Conservation (phyloP, 768 basidiomycete species). For the Psilocybe tampanensis region DNA sequence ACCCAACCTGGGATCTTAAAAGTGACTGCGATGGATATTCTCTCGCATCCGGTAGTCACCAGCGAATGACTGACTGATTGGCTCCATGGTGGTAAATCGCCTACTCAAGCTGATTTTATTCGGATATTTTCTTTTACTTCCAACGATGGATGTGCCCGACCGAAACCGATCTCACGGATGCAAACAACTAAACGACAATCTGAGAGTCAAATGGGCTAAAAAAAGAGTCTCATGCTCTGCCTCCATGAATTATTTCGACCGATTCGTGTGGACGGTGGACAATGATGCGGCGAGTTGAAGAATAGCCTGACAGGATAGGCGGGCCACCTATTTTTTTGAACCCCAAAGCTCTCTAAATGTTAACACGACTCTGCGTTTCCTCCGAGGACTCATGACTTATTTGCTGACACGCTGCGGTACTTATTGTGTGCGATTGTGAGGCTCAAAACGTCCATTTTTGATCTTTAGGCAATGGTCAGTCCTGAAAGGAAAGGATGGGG, state of each 20-base stretch:
- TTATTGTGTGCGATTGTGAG: conserved; percentile 10
- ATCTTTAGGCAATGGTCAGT: conserved; percentile 10
- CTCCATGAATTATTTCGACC: conserved; percentile 12
- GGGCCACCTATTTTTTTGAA: conserved; percentile 9
- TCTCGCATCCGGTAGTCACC: conserved; percentile 1
- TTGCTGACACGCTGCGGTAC: conserved; percentile 19
- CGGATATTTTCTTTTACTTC: conserved; percentile 2
- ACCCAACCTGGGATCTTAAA: not conserved
- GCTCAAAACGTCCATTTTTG: conserved; percentile 1
- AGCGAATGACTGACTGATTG: not conserved
- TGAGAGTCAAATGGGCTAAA: conserved; percentile 8
- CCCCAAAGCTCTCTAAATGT: conserved; percentile 16
- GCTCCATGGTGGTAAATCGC: not conserved
- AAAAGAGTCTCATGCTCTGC: conserved; percentile 17
- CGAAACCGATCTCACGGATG: conserved; percentile 7
- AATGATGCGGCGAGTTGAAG: conserved; percentile 9
- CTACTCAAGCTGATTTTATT: not conserved
- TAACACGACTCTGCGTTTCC: conserved; percentile 15
- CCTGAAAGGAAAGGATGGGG: conserved; percentile 5
- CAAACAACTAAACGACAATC: not conserved
- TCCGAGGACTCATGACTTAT: conserved; percentile 19
- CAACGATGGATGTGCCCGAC: not conserved
- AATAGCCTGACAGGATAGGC: conserved; percentile 6
- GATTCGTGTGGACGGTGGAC: conserved; percentile 10
- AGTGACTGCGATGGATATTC: not conserved